Percentiles rank a stretch among this genome's conserved stretches.
Evolutionary conservation across 148 eudicot species (phyloP).

Genomic region (Camellia granthamiana): DNA sequence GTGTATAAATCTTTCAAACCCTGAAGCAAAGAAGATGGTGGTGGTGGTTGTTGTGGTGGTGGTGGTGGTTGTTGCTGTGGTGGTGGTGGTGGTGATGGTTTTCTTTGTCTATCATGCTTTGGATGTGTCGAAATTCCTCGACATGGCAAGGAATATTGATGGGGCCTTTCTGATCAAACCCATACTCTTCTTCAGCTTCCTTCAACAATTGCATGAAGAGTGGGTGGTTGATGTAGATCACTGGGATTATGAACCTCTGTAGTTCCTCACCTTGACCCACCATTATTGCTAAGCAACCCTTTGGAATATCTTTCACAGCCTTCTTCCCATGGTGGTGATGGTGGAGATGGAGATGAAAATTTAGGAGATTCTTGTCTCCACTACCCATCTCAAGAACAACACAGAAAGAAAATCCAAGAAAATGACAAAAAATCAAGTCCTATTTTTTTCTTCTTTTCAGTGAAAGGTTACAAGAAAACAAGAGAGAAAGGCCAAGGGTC

Average conservation of each 20-base stretch:
- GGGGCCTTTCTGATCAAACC: constrained; percentile 77
- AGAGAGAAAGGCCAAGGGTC: constrained; percentile 91
- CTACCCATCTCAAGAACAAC: constrained; percentile 39
- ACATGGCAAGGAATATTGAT: constrained; percentile 85
- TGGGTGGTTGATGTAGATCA: constrained; percentile 76
- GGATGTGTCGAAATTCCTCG: constrained; percentile 63
- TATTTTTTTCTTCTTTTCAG: background rate
- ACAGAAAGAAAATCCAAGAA: background rate
- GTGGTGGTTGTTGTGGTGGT: constrained; percentile 22
- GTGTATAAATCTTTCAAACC: constrained; percentile 39
- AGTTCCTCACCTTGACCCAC: constrained; percentile 77
- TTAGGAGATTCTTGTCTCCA: constrained; percentile 39
- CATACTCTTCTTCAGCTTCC: constrained; percentile 89
- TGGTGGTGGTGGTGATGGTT: constrained; percentile 29
- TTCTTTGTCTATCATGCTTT: constrained; percentile 62
- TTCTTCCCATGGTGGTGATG: constrained; percentile 25
- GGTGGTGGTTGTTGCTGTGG: constrained; percentile 28
- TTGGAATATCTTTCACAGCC: constrained; percentile 52
- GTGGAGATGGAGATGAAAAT: constrained; percentile 44
- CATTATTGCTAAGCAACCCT: constrained; percentile 68
- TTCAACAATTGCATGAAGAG: constrained; percentile 61
- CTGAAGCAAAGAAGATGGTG: constrained; percentile 75
- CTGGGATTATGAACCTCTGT: constrained; percentile 69
- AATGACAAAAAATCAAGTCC: background rate
- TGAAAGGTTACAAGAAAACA: constrained; percentile 27